Evolutionary conservation across 2,329 filamentous ascomycete genomes (phyloP).

Genomic region (Penicillium nordicum): DNA sequence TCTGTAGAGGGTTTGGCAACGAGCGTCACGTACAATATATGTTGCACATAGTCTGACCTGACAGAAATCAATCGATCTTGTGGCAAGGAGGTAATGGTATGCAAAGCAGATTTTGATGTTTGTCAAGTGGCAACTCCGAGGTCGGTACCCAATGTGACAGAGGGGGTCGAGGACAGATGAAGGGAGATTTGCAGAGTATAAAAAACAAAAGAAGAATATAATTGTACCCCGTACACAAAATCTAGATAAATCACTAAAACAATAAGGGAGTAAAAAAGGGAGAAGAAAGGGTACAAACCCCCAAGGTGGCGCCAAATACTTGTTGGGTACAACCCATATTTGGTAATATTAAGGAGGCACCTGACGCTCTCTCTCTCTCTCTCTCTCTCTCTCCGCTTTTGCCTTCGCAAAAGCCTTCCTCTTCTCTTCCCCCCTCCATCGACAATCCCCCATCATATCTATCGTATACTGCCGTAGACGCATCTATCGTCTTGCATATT

Average conservation of each 20-base stretch:
- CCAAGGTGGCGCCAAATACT: slow-evolving; percentile 16
- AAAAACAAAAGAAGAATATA: slow-evolving; percentile 10
- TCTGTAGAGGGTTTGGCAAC: neutral
- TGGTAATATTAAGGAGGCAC: slow-evolving; percentile 29
- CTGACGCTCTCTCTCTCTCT: slow-evolving; percentile 21
- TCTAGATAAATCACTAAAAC: neutral
- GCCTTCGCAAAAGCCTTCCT: slow-evolving; percentile 19
- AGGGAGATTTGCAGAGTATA: neutral
- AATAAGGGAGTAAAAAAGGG: slow-evolving; percentile 7
- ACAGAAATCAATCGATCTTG: neutral
- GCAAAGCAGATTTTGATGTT: neutral
- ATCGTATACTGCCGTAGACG: neutral
- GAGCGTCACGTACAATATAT: neutral
- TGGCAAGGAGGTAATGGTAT: slow-evolving; percentile 8
- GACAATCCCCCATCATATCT: slow-evolving; percentile 7
- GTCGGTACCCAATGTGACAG: slow-evolving; percentile 4
- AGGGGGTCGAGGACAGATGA: neutral
- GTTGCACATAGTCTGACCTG: neutral
- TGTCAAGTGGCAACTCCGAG: slow-evolving; percentile 4
- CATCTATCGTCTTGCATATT: slow-evolving; percentile 8
- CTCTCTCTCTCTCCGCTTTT: slow-evolving; percentile 29
- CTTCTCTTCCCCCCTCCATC: slow-evolving; percentile 12
- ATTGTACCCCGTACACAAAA: neutral
- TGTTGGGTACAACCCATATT: slow-evolving; percentile 16
- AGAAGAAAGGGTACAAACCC: slow-evolving; percentile 13